Base-by-base conservation (phyloP, 257 asterid species). In the Pogostemon cablin region DNA sequence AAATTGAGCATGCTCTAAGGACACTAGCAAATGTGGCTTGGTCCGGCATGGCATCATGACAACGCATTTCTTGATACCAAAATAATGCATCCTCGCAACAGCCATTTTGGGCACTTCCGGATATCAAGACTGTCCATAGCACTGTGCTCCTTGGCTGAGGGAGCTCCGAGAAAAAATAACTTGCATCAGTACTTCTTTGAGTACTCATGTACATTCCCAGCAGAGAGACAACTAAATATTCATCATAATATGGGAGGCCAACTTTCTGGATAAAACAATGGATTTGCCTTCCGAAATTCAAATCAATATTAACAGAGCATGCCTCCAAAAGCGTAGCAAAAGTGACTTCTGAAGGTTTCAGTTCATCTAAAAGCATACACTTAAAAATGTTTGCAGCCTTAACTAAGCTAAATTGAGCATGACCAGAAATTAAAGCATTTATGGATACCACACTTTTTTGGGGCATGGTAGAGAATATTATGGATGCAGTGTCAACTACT, bases 11-110 rank as follows among this genome's bases (percentile, higher is more conserved):
- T 3, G 96, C 96, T 76, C 76, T 93, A 15, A 93, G 82, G 38
- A 77, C 83, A 62, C 99, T 91, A 35, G 89, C 96, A 77, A 91
- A 91, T 68, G 99, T 89, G 4, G 96, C 96, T 80, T 91, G 99
- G 72, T 93, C 97, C 11, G 97, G 95, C 82, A 85, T 72, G 69
- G 76, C 80, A 74, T 79, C 73, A 55, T 77, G 83, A 37, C 70
- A n/a, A 40, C 88, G 89, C 97, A 93, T 93, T 78, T 87, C 84
- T 41, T 57, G 78, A 81, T 84, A 91, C 81, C 87, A 82, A 39
- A 35, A 44, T 71, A 93, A 77, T 32, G 96, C 97, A 62, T 85
- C 92, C 44, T 81, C 77, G 11, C 79, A 44, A 73, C 55, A 50
- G 59, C 73, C 87, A 44, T 78, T 86, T 68, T 82, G 90, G 38